Conservation (phyloP, 768 basidiomycete species). For the Cytidiella melzeri region DNA sequence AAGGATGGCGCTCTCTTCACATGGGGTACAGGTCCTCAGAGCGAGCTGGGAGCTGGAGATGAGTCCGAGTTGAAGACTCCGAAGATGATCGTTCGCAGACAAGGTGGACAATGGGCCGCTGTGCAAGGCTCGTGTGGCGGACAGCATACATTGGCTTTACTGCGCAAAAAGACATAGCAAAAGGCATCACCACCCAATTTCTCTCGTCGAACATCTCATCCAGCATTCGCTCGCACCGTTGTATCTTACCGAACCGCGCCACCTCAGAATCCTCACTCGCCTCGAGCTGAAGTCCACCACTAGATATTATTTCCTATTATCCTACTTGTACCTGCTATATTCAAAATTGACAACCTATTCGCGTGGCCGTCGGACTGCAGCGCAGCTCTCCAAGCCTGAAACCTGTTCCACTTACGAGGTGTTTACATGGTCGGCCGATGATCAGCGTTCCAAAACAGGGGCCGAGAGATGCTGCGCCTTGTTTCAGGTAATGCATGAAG, state of each 20-base stretch:
- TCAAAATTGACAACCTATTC: neutral
- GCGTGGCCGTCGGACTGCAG: too few relatives aligned
- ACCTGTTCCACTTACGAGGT: too few relatives aligned
- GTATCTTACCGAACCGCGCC: neutral
- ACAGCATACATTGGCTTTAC: constrained; percentile 69
- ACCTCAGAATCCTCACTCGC: constrained; percentile 2
- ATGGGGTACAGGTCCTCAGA: constrained; percentile 77
- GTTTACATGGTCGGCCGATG: too few relatives aligned
- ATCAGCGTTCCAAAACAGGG: too few relatives aligned
- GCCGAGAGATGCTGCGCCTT: too few relatives aligned
- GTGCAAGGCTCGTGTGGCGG: constrained; percentile 67
- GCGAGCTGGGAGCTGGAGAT: constrained; percentile 57
- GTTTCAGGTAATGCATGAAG: too few relatives aligned
- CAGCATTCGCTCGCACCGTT: neutral
- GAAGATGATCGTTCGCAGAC: constrained; percentile 59
- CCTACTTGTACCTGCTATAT: neutral
- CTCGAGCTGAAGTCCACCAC: neutral
- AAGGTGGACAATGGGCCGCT: constrained; percentile 67
- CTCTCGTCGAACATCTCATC: neutral
- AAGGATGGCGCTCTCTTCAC: constrained; percentile 60
- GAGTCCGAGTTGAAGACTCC: constrained; percentile 61
- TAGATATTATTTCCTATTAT: neutral
- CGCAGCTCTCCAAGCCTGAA: too few relatives aligned
- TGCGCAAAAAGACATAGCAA: constrained; percentile 47
- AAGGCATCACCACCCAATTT: neutral